Conservation (phyloP, 176 grass and related monocot species). For the Poa pratensis region DNA sequence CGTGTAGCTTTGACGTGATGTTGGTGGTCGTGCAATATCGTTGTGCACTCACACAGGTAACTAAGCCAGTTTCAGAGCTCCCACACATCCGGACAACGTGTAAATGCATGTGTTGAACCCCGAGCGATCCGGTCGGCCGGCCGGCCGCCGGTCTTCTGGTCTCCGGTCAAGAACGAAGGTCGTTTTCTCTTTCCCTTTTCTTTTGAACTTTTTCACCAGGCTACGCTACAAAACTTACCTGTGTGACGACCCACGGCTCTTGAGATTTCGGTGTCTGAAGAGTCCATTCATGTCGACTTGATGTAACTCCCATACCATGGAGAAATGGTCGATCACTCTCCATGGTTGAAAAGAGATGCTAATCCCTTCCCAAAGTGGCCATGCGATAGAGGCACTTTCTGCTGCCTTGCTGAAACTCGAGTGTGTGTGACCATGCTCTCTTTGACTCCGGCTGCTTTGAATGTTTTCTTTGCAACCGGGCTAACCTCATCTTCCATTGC, state of each 20-base stretch:
- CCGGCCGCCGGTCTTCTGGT: slow-evolving; percentile 21
- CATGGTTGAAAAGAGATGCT: slow-evolving; percentile 20
- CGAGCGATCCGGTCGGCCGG: slow-evolving; percentile 2
- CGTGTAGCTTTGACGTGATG: neutral
- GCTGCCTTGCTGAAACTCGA: slow-evolving; percentile 14
- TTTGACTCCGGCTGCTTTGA: slow-evolving; percentile 40
- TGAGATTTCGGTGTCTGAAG: slow-evolving; percentile 27
- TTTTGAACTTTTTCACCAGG: slow-evolving; percentile 24
- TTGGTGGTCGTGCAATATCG: neutral
- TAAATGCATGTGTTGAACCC: slow-evolving; percentile 9
- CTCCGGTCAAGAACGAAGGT: slow-evolving; percentile 42
- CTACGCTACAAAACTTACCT: neutral
- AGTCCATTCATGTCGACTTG: slow-evolving; percentile 26
- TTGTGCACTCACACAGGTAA: neutral
- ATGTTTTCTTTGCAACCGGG: neutral
- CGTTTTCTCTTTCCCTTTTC: slow-evolving; percentile 11
- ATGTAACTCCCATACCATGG: neutral
- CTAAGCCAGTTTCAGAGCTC: neutral
- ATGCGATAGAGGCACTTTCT: slow-evolving; percentile 27
- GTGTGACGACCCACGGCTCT: neutral
- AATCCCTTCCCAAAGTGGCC: slow-evolving; percentile 29
- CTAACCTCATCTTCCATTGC: neutral
- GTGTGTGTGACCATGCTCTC: neutral
- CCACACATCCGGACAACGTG: neutral
- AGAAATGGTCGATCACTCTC: neutral